Percentiles rank a stretch among this genome's conserved stretches.
Conservation (phyloP, 2,329 filamentous ascomycete species). For the Stagonosporopsis chrysanthemi region DNA sequence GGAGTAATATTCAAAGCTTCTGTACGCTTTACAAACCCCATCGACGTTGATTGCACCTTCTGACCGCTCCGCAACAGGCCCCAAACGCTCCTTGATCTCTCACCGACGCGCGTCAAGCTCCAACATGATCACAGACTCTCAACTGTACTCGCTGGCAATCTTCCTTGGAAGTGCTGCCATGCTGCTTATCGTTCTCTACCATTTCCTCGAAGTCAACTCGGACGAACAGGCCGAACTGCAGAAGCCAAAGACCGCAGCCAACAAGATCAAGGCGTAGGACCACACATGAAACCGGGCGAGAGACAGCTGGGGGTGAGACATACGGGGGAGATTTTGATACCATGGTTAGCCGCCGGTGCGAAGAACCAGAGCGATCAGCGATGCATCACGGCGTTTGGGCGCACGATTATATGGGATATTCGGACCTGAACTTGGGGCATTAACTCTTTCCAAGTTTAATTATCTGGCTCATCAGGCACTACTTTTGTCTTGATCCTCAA, state of each 20-base stretch:
- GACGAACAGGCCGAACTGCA: conserved; percentile 55
- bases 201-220: conserved; percentile 96
- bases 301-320: not conserved
- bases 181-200: conserved; percentile 92
- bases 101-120: conserved; percentile 40
- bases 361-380: conserved; percentile 11
- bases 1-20: not conserved
- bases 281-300: conserved; percentile 3
- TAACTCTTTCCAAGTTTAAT: conserved; percentile 11
- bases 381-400: conserved; percentile 22
- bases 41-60: conserved; percentile 5
- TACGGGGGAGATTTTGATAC: conserved; percentile 17
- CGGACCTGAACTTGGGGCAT: conserved; percentile 1
- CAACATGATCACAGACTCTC: conserved; percentile 92
- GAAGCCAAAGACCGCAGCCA: conserved; percentile 38
- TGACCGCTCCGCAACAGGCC: conserved; percentile 30
- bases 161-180: conserved; percentile 90
- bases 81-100: conserved; percentile 24
- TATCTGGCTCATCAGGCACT: not conserved
- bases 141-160: conserved; percentile 90
- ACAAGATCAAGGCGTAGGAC: conserved; percentile 37
- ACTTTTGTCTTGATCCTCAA: conserved; percentile 10
- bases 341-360: conserved; percentile 6
- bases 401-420: conserved; percentile 2
- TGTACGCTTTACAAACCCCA: conserved; percentile 1